Conservation (phyloP, 345 rosid genomes). For the Gossypium sturtianum region DNA sequence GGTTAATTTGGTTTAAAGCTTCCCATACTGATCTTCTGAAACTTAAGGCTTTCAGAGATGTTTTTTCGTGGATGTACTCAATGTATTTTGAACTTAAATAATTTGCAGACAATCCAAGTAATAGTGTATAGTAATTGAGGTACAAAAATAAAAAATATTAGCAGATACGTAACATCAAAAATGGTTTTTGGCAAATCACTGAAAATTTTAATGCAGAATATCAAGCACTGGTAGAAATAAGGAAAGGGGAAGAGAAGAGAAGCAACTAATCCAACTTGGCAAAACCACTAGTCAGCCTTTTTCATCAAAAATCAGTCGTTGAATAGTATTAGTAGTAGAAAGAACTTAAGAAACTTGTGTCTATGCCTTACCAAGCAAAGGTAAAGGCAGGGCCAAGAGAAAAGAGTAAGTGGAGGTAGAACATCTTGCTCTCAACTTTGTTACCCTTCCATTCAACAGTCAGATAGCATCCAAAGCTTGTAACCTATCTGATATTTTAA, state of each 20-base stretch:
- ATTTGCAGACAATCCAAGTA: background rate
- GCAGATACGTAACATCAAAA: background rate
- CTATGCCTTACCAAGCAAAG: background rate
- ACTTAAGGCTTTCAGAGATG: constrained; percentile 1
- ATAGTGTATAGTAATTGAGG: background rate
- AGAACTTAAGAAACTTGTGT: background rate
- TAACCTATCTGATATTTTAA: background rate
- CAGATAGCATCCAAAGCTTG: background rate
- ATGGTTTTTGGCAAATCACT: background rate
- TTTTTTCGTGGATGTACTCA: background rate
- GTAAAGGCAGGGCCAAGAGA: background rate
- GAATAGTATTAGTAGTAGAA: too few species aligned
- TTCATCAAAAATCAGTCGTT: background rate
- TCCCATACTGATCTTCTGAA: background rate
- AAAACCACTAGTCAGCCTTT: background rate
- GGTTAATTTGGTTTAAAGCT: background rate
- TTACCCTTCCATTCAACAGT: background rate
- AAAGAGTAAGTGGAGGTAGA: background rate
- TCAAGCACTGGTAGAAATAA: too few species aligned
- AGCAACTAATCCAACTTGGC: background rate
- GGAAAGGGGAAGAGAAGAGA: background rate
- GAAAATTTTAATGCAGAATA: background rate
- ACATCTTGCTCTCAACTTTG: background rate
- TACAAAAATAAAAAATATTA: background rate
- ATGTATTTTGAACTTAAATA: background rate